phyloP scores from a whole-genome alignment of 495 filamentous ascomycete genomes.

The Penicillium pulvis region DNA sequence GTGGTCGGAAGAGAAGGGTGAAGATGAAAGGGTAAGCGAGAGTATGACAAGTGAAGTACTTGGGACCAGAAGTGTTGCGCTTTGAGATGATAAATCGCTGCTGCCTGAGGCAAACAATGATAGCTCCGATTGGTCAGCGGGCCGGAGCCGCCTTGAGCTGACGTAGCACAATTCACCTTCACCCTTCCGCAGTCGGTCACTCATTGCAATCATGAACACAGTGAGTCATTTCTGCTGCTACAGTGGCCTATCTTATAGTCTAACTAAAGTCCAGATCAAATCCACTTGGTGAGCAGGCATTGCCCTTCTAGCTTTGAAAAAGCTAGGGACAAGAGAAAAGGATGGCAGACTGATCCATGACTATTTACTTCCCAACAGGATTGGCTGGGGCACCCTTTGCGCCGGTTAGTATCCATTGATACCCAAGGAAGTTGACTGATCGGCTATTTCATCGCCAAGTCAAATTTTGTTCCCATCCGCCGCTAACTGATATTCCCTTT shows the following conservation, averaged over 20 bases:
- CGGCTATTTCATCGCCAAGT: neutral
- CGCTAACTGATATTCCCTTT: slow-evolving; percentile 1
- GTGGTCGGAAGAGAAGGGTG: neutral
- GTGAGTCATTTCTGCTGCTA: slow-evolving; percentile 23
- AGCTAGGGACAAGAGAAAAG: neutral
- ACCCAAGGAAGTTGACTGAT: neutral
- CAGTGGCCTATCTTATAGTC: slow-evolving; percentile 2
- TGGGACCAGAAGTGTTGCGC: neutral
- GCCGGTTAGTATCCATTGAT: slow-evolving; percentile 55
- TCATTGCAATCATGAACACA: slow-evolving; percentile 47
- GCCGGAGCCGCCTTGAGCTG: slow-evolving; percentile 21
- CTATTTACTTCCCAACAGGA: slow-evolving; percentile 48
- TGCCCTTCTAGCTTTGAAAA: slow-evolving; percentile 3
- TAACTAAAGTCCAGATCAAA: slow-evolving; percentile 42
- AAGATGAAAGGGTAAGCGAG: neutral
- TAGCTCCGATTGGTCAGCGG: slow-evolving; percentile 1
- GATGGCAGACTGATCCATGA: slow-evolving; percentile 27
- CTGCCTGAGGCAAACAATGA: slow-evolving; percentile 28
- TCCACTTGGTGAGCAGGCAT: slow-evolving; percentile 52
- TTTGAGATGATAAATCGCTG: slow-evolving; percentile 5
- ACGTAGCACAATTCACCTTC: slow-evolving; percentile 33
- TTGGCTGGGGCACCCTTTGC: slow-evolving; percentile 85
- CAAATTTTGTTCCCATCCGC: neutral
- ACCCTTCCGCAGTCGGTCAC: slow-evolving; percentile 14
- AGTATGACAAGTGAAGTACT: neutral